Base-by-base conservation (phyloP, 2,329 filamentous ascomycete genomes). In the Penicillium sp. region DNA sequence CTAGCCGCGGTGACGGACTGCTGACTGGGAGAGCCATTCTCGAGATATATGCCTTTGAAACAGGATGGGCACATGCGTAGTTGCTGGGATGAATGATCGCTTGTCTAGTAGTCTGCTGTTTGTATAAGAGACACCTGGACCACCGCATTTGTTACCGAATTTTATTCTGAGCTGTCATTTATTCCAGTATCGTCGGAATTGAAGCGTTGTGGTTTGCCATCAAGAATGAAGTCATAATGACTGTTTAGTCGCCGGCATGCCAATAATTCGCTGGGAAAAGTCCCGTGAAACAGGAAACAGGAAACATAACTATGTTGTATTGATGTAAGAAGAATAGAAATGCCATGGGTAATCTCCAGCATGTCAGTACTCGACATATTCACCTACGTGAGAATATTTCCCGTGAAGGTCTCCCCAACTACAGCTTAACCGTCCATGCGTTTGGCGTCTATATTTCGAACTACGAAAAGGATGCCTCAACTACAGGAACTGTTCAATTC, bases 401-500 rank as follows among this genome's bases (percentile, higher is more conserved):
- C 13, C 23, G 21, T 21, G 38, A 44, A 34, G 29, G 27, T 27
- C 44, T 44, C 7, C 8, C 23, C 8, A 42, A 29, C 23, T 25
- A 27, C 31, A 12, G 21, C 31, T 13, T 29, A 48, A 37, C 21
- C 27, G 37, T 54, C 9, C 46, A 62, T 62, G 58, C 58, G 54
- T 16, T 23, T 49, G 4, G 8, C 29, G 15, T 58, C 42, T 23
- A 8, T 56, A 4, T 34, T 41, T 21, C 51, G 49, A 37, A n/a
- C 46, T 15, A 44, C 54, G 12, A 52, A 42, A 35, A 48, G 46
- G n/a, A 71, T 70, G 68, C 48, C 65, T 29, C 61, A 67, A 40
- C 59, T 75, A 38, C 65, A 72, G 52, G 65, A 69, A 25, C 59
- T 73, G 16, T 67, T 76, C 46, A 67, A 67, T 41, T 58, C 62